Percentiles rank a stretch among this genome's conserved stretches.
These are phyloP conservation scores for Didymellaceae sp. DNA, from an alignment of 2,329 filamentous ascomycete species.

Conservation along the genomic window DNA sequence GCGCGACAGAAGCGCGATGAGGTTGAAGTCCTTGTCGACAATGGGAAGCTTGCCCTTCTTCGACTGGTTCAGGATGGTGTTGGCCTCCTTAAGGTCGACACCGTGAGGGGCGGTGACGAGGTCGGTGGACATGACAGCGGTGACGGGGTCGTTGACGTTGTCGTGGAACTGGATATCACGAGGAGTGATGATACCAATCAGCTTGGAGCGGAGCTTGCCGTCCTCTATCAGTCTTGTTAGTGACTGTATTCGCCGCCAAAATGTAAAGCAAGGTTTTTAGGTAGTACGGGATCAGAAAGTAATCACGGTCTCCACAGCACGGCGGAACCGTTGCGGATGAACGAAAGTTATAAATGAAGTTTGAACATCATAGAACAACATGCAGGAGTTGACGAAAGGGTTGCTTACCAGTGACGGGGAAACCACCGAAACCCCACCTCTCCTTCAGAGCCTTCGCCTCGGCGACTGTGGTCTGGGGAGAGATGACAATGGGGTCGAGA, in stretches of 20 bases:
- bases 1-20: constrained; percentile 58
- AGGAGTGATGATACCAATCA: constrained; percentile 96
- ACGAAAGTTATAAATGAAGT: constrained; percentile 95
- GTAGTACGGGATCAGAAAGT: constrained; percentile 53
- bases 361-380: constrained; percentile 73
- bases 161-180: constrained; percentile 97
- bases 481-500: constrained; percentile 90
- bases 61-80: constrained; percentile 88
- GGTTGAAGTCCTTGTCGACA: constrained; percentile 80
- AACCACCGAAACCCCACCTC: constrained; percentile 98
- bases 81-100: constrained; percentile 85
- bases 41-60: constrained; percentile 99
- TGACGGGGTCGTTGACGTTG: constrained; percentile 73
- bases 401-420: constrained; percentile 92
- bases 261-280: constrained; percentile 6
- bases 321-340: constrained; percentile 94
- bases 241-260: constrained; percentile 10
- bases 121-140: constrained; percentile 93
- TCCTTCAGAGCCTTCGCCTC: constrained; percentile 93
- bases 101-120: constrained; percentile 86
- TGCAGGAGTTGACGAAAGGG: constrained; percentile 20
- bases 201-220: constrained; percentile 91
- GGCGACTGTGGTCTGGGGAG: constrained; percentile 82
- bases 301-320: constrained; percentile 77
- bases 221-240: constrained; percentile 67